These are phyloP conservation scores for Penicillium antarcticum DNA, from an alignment of 495 filamentous ascomycete genomes.

Conservation along the genomic window DNA sequence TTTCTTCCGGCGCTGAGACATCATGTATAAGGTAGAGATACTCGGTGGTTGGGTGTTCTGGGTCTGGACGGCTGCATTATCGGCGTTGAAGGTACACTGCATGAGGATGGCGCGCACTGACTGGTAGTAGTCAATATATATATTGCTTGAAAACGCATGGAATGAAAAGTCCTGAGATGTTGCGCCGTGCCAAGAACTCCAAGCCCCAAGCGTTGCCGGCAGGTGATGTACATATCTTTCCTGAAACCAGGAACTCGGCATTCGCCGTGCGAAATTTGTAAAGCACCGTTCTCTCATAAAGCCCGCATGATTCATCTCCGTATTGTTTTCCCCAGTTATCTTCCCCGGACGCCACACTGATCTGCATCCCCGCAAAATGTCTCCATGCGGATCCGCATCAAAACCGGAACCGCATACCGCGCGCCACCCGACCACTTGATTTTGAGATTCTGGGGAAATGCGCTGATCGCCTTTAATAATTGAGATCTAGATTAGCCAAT, in stretches of 20 bases:
- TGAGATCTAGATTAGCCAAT: neutral
- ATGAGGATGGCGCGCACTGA: too few species aligned
- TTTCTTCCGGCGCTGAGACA: neutral
- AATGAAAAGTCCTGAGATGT: too few species aligned
- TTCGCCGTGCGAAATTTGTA: too few species aligned
- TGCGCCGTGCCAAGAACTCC: too few species aligned
- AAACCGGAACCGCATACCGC: constrained; percentile 1
- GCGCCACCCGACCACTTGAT: neutral
- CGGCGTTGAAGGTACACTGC: too few species aligned
- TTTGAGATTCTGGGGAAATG: neutral
- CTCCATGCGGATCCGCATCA: constrained; percentile 9
- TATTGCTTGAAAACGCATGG: too few species aligned
- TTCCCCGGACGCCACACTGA: neutral
- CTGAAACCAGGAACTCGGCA: too few species aligned
- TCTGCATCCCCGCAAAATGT: neutral
- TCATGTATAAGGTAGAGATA: neutral
- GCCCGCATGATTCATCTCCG: neutral
- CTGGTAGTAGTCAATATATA: too few species aligned
- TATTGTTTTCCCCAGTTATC: neutral
- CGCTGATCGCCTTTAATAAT: neutral
- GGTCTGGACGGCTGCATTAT: too few species aligned
- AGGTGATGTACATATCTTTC: too few species aligned
- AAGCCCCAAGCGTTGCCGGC: too few species aligned
- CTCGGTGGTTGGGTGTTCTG: neutral
- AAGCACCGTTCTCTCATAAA: too few species aligned